These are phyloP conservation scores for Clonostachys sp. DNA, from an alignment of 2,329 filamentous ascomycete genomes.

Conservation along the genomic window DNA sequence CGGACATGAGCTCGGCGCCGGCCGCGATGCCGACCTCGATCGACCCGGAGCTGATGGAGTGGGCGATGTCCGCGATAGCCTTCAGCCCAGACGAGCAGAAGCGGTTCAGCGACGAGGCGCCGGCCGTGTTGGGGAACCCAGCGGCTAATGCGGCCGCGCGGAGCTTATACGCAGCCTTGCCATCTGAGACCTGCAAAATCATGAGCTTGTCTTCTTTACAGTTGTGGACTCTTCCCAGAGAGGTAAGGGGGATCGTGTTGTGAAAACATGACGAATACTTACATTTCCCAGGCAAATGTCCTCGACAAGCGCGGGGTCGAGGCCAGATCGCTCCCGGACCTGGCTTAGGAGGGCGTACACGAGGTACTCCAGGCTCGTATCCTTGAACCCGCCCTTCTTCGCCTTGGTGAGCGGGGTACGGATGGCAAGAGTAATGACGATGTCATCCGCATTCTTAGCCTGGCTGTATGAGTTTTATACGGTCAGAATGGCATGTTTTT, in stretches of 20 bases:
- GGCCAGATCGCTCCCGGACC: slow-evolving; percentile 63
- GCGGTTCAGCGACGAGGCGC: slow-evolving; percentile 79
- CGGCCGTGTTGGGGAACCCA: slow-evolving; percentile 87
- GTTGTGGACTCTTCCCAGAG: not conserved
- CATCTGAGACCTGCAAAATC: slow-evolving; percentile 64
- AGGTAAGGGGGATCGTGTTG: not conserved
- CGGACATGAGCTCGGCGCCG: slow-evolving; percentile 85
- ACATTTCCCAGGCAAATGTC: slow-evolving; percentile 94
- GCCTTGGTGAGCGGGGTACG: slow-evolving; percentile 88
- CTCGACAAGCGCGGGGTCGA: slow-evolving; percentile 78
- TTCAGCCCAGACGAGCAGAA: slow-evolving; percentile 98
- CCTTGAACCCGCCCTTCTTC: slow-evolving; percentile 91
- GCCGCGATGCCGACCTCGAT: slow-evolving; percentile 87
- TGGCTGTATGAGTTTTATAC: slow-evolving; percentile 47
- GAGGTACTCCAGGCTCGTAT: slow-evolving; percentile 84
- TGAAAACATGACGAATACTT: slow-evolving; percentile 19
- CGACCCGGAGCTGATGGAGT: slow-evolving; percentile 72
- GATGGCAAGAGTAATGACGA: slow-evolving; percentile 90
- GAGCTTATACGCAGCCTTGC: slow-evolving; percentile 84
- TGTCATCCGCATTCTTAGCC: slow-evolving; percentile 89
- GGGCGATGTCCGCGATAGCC: slow-evolving; percentile 90
- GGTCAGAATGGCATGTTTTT: not conserved
- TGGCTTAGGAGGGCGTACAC: slow-evolving; percentile 79
- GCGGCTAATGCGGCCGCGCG: slow-evolving; percentile 86
- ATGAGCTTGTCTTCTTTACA: not conserved